Evolutionary conservation across 257 asterid species (phyloP), one percentile per base, ranked within the genome.

Genomic region (Forsythia viridissima): DNA sequence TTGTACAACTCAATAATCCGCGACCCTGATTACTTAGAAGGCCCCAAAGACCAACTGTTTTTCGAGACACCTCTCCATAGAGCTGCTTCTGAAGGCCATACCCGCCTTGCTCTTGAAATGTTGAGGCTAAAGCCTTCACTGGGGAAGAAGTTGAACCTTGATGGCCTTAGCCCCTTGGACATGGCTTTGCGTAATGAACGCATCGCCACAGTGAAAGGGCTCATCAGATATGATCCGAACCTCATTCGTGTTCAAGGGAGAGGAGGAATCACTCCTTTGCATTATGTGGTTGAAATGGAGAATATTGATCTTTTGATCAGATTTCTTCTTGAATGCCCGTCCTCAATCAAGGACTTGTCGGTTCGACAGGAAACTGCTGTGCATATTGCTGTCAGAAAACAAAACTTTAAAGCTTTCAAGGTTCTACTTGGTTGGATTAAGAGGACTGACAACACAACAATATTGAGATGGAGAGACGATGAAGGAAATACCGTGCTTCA

Each of bases 131-230:
- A 42, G 80, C 88, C 88, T 0, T 79, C 84, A 1, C 46, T 82
- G 15, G 82, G 76, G 24, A 24, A 0, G 70, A 82, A 79, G n/a
- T 82, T 85, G 10, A 80, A 85, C 84, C 57, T 69, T n/a, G 38
- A 24, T 3, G 84, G 84, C 21, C 65, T 72, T 21, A 76, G 80
- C 76, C 88, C 88, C 1, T 76, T 85, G 5, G 81, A 85, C 55
- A 2, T 74, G 2, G 88, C 85, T n/a, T 20, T 80, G 0, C 15
- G 0, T 3, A 37, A 18, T 1, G 37, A 57, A 20, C 10, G 6
- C 0, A 39, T 3, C 1, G 7, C 24, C 34, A 80, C 88, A 9
- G 85, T 59, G 3, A 6, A 51, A 0, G 70, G 76, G 4, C 65
- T 85, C 2, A 55, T 52, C 9, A 44, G 34, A 2, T 11, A 66